These are phyloP conservation scores for Aspergillus neotritici DNA, from an alignment of 2,329 filamentous ascomycete species.

Conservation along the genomic window DNA sequence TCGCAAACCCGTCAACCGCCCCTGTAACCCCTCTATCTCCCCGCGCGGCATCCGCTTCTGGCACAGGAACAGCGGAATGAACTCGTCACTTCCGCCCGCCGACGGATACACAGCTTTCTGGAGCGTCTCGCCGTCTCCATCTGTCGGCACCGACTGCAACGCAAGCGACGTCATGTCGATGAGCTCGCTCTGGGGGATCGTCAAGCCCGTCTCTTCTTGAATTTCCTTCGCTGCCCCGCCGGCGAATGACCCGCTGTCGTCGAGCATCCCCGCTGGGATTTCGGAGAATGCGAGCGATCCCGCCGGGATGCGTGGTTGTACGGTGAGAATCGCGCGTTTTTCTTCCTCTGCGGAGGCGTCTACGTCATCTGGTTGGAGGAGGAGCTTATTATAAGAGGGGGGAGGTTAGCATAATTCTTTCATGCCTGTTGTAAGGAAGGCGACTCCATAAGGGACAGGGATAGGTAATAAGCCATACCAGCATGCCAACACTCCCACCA, in stretches of 20 bases:
- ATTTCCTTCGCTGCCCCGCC: constrained; percentile 55
- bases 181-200: constrained; percentile 46
- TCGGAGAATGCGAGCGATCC: constrained; percentile 51
- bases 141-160: constrained; percentile 21
- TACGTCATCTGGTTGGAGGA: constrained; percentile 50
- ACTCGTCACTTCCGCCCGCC: constrained; percentile 55
- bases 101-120: constrained; percentile 50
- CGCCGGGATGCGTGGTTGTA: constrained; percentile 54
- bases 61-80: constrained; percentile 52
- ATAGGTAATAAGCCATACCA: constrained; percentile 43
- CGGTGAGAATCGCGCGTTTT: constrained; percentile 50
- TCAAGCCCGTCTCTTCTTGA: constrained; percentile 52
- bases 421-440: too few relatives aligned
- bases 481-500: constrained; percentile 54
- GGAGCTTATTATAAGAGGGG: constrained; percentile 34
- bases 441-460: too few relatives aligned
- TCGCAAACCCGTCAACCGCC: constrained; percentile 50
- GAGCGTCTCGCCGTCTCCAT: constrained; percentile 31
- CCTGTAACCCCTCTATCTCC: constrained; percentile 47
- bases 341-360: constrained; percentile 33
- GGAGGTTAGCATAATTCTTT: neutral
- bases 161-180: constrained; percentile 52
- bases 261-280: constrained; percentile 58
- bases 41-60: constrained; percentile 47
- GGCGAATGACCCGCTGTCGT: constrained; percentile 49